These are phyloP conservation scores for Pulveroboletus sp. DNA, from an alignment of 768 basidiomycete genomes.

Conservation along the genomic window DNA sequence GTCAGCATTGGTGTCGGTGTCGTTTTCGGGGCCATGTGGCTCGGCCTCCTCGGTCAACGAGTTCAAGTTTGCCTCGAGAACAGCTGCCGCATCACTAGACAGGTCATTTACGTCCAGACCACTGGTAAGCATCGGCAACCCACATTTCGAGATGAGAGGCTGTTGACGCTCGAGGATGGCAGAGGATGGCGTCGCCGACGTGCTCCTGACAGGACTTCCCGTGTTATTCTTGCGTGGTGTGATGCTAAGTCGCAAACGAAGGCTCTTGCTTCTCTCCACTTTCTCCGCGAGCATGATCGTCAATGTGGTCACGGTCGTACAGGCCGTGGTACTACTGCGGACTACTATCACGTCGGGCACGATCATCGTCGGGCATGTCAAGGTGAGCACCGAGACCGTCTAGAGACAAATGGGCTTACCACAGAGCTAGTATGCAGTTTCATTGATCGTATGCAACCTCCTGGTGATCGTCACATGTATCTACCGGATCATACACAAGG, in stretches of 20 bases:
- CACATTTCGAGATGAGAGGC: not conserved
- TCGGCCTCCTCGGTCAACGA: not conserved
- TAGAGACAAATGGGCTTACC: not conserved
- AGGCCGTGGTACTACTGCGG: not conserved
- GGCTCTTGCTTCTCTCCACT: not conserved
- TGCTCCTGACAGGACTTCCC: conserved; percentile 1
- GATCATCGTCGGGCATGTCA: not conserved
- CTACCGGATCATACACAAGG: not conserved
- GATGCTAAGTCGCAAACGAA: not conserved
- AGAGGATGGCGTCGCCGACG: not conserved
- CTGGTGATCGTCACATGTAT: not conserved
- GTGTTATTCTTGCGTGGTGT: conserved; percentile 1
- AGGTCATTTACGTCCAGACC: not conserved
- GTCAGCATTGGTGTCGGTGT: not conserved
- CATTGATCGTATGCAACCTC: not conserved
- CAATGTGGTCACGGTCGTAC: not conserved
- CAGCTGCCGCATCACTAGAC: not conserved
- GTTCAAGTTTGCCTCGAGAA: not conserved
- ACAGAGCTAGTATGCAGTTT: not conserved
- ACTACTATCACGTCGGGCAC: not conserved
- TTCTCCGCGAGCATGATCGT: not conserved
- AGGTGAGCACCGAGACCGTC: conserved; percentile 1
- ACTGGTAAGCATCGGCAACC: not conserved
- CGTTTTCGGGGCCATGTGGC: not conserved
- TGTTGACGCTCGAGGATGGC: not conserved